Conservation (phyloP, 305 asterid species). For the Stenogyne calaminthoides region DNA sequence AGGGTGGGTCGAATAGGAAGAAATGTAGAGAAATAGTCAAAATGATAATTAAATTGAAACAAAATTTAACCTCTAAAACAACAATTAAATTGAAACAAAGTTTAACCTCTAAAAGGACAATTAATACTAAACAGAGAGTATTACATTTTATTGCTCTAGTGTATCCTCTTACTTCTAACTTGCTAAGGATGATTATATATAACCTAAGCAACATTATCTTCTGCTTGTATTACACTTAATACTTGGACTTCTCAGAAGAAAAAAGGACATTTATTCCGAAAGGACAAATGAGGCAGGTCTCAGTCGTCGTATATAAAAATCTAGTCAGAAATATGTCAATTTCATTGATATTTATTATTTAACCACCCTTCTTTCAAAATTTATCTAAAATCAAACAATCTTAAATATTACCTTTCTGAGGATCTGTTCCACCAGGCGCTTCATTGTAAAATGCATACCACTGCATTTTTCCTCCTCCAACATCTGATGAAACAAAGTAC, state of each 20-base stretch:
- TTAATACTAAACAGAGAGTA: too few relatives aligned
- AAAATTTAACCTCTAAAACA: too few relatives aligned
- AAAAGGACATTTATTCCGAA: not conserved
- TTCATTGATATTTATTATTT: not conserved
- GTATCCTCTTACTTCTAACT: not conserved
- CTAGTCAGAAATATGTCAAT: not conserved
- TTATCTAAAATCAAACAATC: not conserved
- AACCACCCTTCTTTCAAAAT: slow-evolving; percentile 5
- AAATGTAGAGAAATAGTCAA: too few relatives aligned
- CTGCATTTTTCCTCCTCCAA: slow-evolving; percentile 97
- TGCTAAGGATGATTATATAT: not conserved
- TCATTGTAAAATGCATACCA: slow-evolving; percentile 97
- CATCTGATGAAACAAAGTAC: slow-evolving; percentile 96
- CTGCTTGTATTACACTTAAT: not conserved
- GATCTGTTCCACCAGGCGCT: slow-evolving; percentile 74
- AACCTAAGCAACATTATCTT: not conserved
- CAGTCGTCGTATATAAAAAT: not conserved
- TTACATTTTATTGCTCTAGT: not conserved
- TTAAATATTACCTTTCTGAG: slow-evolving; percentile 48
- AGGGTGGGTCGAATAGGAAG: too few relatives aligned
- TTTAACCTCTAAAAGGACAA: too few relatives aligned
- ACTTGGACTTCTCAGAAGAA: not conserved
- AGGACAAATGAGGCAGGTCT: not conserved
- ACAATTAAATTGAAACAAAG: too few relatives aligned
- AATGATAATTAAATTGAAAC: too few relatives aligned